Evolutionary conservation across 2,329 filamentous ascomycete species (phyloP).

Genomic region (Penicillium paneum): DNA sequence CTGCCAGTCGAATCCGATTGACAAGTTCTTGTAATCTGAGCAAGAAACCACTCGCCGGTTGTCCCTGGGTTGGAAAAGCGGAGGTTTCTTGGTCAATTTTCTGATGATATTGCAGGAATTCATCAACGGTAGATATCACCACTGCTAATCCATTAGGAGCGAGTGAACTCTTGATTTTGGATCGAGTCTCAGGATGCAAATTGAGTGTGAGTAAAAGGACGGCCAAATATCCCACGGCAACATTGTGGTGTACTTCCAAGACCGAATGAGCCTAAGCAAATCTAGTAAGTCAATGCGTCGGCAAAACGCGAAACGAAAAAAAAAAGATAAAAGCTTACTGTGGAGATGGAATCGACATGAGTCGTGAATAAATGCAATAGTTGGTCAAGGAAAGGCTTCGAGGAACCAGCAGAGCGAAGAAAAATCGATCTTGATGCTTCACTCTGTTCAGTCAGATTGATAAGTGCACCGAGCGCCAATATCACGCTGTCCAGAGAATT

Average conservation of each 20-base stretch:
- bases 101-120: constrained; percentile 60
- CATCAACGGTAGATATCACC: constrained; percentile 57
- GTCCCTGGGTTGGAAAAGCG: constrained; percentile 45
- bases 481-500: constrained; percentile 68
- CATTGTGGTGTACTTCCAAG: constrained; percentile 72
- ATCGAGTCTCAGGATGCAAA: constrained; percentile 50
- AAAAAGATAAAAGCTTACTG: constrained; percentile 54
- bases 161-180: constrained; percentile 43
- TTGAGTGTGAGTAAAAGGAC: constrained; percentile 80
- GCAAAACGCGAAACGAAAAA: not conserved
- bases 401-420: constrained; percentile 39
- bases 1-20: constrained; percentile 38
- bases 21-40: constrained; percentile 54
- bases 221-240: constrained; percentile 81
- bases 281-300: constrained; percentile 12
- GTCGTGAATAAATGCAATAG: constrained; percentile 66
- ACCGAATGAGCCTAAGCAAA: constrained; percentile 49
- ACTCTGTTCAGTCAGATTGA: constrained; percentile 82
- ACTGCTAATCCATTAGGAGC: constrained; percentile 48
- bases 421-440: constrained; percentile 56
- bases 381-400: constrained; percentile 51
- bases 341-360: constrained; percentile 61
- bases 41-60: constrained; percentile 51
- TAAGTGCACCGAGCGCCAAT: constrained; percentile 74
- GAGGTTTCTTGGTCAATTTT: constrained; percentile 53